Percentiles rank a stretch among this genome's conserved stretches.
These are phyloP conservation scores for Kodamaea neixiangensis DNA, from an alignment of 805 yeast species.

Conservation along the genomic window DNA sequence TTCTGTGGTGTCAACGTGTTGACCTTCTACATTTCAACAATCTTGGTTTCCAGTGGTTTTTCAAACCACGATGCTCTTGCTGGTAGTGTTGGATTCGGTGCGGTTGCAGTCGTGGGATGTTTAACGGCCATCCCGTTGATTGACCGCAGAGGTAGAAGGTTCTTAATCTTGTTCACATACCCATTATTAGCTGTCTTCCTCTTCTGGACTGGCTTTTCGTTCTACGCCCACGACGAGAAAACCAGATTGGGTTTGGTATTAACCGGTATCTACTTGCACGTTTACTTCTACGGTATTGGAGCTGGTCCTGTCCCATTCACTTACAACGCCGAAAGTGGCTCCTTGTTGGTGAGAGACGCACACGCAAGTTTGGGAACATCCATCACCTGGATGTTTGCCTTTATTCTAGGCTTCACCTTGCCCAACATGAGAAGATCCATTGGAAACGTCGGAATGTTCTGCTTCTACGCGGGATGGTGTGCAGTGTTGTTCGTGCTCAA, in stretches of 20 bases:
- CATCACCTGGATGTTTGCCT: conserved; percentile 29
- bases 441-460: conserved; percentile 27
- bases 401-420: conserved; percentile 28
- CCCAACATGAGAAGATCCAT: conserved; percentile 26
- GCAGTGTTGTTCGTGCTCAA: conserved; percentile 24
- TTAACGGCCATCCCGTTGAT: conserved; percentile 27
- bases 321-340: conserved; percentile 28
- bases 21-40: conserved; percentile 14
- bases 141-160: conserved; percentile 27
- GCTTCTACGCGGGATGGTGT: conserved; percentile 31
- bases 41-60: conserved; percentile 15
- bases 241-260: conserved; percentile 24
- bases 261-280: conserved; percentile 25
- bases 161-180: conserved; percentile 24
- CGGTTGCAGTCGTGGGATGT: conserved; percentile 15
- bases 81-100: conserved; percentile 18
- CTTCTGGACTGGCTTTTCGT: conserved; percentile 27
- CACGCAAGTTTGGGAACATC: conserved; percentile 29
- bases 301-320: conserved; percentile 31
- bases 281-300: conserved; percentile 24
- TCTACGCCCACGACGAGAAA: conserved; percentile 19
- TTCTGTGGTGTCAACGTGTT: conserved; percentile 20
- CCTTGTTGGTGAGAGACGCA: conserved; percentile 26
- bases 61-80: conserved; percentile 12
- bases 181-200: conserved; percentile 26